Evolutionary conservation across 1,284 basidiomycete genomes (phyloP).

Genomic region (Abortiporus biennis): DNA sequence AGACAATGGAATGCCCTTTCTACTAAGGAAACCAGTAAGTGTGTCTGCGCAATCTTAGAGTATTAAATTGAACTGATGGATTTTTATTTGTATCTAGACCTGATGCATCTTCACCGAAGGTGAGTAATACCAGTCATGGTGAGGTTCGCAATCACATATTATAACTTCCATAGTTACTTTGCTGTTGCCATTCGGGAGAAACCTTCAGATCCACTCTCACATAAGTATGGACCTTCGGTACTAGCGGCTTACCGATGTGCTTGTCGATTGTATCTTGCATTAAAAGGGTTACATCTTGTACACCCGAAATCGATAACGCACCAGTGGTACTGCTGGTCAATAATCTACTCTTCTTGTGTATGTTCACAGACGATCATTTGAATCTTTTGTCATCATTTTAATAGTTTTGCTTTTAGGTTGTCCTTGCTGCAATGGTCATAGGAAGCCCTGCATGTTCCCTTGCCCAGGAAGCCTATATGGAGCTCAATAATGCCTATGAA

Average conservation of each 20-base stretch:
- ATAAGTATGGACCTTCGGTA: conserved; percentile 42
- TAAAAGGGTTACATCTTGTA: conserved; percentile 31
- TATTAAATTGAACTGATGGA: no score
- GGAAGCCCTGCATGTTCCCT: conserved; percentile 39
- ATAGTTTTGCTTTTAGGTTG: conserved; percentile 33
- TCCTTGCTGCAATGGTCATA: conserved; percentile 40
- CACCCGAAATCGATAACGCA: conserved; percentile 29
- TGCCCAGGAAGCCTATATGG: conserved; percentile 31
- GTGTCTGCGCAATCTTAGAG: no score
- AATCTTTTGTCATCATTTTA: no score
- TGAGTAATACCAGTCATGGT: not conserved
- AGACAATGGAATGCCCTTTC: conserved; percentile 38
- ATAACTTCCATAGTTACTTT: conserved; percentile 29
- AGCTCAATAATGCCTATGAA: conserved; percentile 31
- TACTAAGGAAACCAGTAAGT: conserved; percentile 39
- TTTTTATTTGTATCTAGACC: conserved; percentile 27
- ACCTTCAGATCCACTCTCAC: conserved; percentile 35
- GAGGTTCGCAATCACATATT: no score
- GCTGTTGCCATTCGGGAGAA: conserved; percentile 38
- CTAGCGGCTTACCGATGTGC: conserved; percentile 39
- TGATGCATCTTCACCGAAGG: conserved; percentile 45
- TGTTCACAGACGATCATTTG: no score
- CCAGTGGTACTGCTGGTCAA: conserved; percentile 49
- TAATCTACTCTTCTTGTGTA: conserved; percentile 41
- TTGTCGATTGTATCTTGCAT: conserved; percentile 32